Base-by-base conservation (phyloP, 2,329 filamentous ascomycete species). In the Alternaria infectoria region DNA sequence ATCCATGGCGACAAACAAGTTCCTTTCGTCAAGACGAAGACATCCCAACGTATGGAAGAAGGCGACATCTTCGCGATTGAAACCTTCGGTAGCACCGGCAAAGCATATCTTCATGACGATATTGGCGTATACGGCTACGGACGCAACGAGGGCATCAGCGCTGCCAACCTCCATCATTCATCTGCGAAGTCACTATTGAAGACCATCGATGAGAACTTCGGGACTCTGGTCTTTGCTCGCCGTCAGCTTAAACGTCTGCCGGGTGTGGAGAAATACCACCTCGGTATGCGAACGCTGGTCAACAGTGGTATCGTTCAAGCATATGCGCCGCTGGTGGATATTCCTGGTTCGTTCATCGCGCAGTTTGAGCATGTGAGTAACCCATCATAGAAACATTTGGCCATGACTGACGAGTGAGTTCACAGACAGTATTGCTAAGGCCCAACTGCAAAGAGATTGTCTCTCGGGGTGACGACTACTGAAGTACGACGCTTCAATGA, bases 21-120 rank as follows among this genome's bases (percentile, higher is more conserved):
- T 50, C 94, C 95, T 0, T 97, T 97, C 72, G 91, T 97, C 67
- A 96, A 96, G 83, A 90, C 88, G 64, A 87, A 87, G 66, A 93
- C 96, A 74, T 88, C 89, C 75, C 96, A 93, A 61, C 96, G 96
- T 85, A 97, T 97, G 95, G 95, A 97, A 83, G 94, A 97, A 82
- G 93, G 93, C 45, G 94, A 97, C 74, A 88, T 93, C 26, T 97
- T 96, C 79, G 94, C 95, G 63, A 97, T 97, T 72, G 94, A 97
- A 83, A 97, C 94, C 0, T 97, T 97, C 77, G 94, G 94, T 66
- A 96, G 90, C 78, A 97, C 94, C 19, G 94, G 94, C 64, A 93
- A 92, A 76, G 94, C 92, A 68, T 90, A 91, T 73, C 90, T 97
- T 60, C 84, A 88, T 69, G 93, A 97, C 75, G 92, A 97, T 79